Evolutionary conservation across 1,284 basidiomycete genomes (phyloP).

Genomic region (Ganoderma resinaceum): DNA sequence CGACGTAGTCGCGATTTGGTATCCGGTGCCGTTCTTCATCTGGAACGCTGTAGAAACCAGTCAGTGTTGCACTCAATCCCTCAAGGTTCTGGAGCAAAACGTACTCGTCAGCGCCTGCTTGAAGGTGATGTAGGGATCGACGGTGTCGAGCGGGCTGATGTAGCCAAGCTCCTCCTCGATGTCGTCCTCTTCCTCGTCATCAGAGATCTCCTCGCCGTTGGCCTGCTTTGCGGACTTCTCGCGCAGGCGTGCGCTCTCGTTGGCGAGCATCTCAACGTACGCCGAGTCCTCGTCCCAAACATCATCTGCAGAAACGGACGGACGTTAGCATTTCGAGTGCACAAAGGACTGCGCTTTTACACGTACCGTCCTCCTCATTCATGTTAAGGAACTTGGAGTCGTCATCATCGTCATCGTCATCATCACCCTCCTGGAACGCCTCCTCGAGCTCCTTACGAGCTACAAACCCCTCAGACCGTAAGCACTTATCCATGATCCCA

Average conservation of each 20-base stretch:
- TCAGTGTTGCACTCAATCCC: constrained; percentile 1
- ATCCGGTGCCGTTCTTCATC: constrained; percentile 67
- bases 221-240: constrained; percentile 59
- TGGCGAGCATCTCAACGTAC: constrained; percentile 82
- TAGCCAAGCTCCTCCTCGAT: constrained; percentile 84
- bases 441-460: constrained; percentile 74
- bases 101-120: constrained; percentile 76
- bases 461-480: constrained; percentile 33
- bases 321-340: constrained; percentile 3
- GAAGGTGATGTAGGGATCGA: constrained; percentile 77
- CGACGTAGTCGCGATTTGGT: constrained; percentile 75
- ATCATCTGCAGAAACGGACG: constrained; percentile 55
- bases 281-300: constrained; percentile 88
- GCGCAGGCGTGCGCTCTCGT: constrained; percentile 78
- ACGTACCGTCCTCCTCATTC: constrained; percentile 74
- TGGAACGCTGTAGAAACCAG: constrained; percentile 63
- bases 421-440: constrained; percentile 59
- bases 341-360: not conserved
- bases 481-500: not conserved
- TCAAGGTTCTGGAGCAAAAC: constrained; percentile 28
- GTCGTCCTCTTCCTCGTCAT: constrained; percentile 57
- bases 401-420: constrained; percentile 68
- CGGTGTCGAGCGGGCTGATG: constrained; percentile 77
- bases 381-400: constrained; percentile 67
- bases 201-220: constrained; percentile 50